Base-by-base conservation (phyloP, 345 rosid species). In the Melaleuca quinquenervia region DNA sequence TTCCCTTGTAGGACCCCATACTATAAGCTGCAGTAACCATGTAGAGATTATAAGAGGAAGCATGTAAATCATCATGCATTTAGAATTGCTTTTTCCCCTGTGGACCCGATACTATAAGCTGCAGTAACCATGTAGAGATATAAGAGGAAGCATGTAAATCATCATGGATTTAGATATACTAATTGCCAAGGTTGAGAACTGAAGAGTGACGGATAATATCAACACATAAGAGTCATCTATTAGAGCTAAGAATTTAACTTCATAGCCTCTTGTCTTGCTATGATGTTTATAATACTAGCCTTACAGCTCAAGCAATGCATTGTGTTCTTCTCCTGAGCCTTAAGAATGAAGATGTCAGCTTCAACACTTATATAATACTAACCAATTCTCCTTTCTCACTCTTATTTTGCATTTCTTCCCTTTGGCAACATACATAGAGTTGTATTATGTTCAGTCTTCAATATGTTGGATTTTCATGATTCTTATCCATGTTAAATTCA, bases 61-160 rank as follows among this genome's bases (percentile, higher is more conserved):
- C 24, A 45, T 60, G 82, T 50, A n/a, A 82, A 29, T 82, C 50
- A 5, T 32, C 50, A 41, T n/a, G 85, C 78, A 32, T 45, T n/a
- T n/a, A n/a, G n/a, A 75, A 96, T 96, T 82, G 99, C 99, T 90
- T 93, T 97, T 88, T 97, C 99, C 90, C 99, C 92, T 3, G 99
- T 96, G 99, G 98, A 85, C 95, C 99, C 98, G 98, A 97, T 48
- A 97, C 99, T 76, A 97, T 94, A 87, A 97, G 98, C 99, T 97
- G 87, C 88, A 92, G 86, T 13, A 53, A 50, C 53, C 51, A 50
- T 29, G 45, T 60, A 21, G 41, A n/a, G 78, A 84, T 54, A 22
- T 11, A 84, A 64, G 53, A 56, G 52, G 29, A 7, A 62, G 50
- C 24, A 48, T 62, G 82, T 51, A n/a, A 82, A 29, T 82, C 50